Percentiles rank a stretch among this genome's conserved stretches.
Evolutionary conservation across 768 basidiomycete species (phyloP).

Genomic region (Albatrellus ellisii): DNA sequence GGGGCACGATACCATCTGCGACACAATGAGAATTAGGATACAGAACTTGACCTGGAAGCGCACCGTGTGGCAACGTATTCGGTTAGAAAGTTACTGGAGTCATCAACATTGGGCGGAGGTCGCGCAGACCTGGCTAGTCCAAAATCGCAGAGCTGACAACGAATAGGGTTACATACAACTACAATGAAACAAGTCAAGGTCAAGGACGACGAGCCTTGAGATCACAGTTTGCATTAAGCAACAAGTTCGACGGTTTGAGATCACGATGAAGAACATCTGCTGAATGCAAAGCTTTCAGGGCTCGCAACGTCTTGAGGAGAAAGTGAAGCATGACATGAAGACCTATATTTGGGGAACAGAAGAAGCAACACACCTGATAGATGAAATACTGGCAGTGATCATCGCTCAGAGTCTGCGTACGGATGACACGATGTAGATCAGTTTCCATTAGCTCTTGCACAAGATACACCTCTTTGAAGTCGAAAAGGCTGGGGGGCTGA

Average conservation of each 20-base stretch:
- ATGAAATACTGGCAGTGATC: constrained; percentile 97
- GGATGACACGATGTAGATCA: constrained; percentile 91
- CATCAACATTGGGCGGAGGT: constrained; percentile 62
- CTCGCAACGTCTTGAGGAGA: constrained; percentile 58
- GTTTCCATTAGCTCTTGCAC: constrained; percentile 83
- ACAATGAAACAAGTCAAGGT: neutral
- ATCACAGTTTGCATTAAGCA: constrained; percentile 94
- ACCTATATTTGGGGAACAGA: too few species aligned
- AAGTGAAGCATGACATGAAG: constrained; percentile 10
- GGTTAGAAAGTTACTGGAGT: constrained; percentile 73
- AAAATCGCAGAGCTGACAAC: constrained; percentile 64
- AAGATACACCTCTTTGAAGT: constrained; percentile 78
- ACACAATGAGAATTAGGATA: constrained; percentile 3
- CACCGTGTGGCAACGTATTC: constrained; percentile 94
- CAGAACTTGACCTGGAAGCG: constrained; percentile 9
- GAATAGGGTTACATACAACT: neutral
- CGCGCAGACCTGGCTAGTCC: constrained; percentile 73
- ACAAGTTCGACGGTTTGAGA: constrained; percentile 90
- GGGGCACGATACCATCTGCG: constrained; percentile 92
- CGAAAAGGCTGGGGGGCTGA: constrained; percentile 53
- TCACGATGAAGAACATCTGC: constrained; percentile 94
- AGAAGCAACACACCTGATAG: constrained; percentile 91
- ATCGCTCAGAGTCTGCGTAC: constrained; percentile 87
- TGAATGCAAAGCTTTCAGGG: constrained; percentile 88
- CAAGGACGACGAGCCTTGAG: constrained; percentile 54